Percentiles rank a stretch among this genome's conserved stretches.
Conservation (phyloP, 83 land plant genomes). For the Picea mariana region DNA sequence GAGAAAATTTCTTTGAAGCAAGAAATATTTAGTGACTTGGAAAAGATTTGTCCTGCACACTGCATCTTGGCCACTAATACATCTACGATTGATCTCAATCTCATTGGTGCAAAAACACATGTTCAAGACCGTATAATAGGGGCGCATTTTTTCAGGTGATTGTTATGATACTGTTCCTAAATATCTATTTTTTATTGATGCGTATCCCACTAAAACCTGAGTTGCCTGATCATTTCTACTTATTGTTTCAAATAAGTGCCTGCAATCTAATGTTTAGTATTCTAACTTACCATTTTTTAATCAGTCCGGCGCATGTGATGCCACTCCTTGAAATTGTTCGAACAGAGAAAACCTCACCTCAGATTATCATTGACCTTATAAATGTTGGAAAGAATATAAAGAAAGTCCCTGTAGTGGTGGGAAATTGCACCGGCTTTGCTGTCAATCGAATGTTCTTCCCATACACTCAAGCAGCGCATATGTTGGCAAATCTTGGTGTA, state of each 20-base stretch:
- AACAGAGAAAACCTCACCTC: slow-evolving; percentile 81
- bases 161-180: neutral
- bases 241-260: neutral
- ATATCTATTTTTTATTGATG: neutral
- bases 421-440: slow-evolving; percentile 90
- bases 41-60: slow-evolving; percentile 69
- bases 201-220: neutral
- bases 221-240: neutral
- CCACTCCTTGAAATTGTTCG: slow-evolving; percentile 86
- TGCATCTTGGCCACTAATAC: slow-evolving; percentile 95
- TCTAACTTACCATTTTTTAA: neutral
- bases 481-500: slow-evolving; percentile 72
- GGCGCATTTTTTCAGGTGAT: slow-evolving; percentile 96
- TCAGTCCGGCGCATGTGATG: slow-evolving; percentile 95
- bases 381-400: slow-evolving; percentile 77
- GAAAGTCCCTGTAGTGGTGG: slow-evolving; percentile 90
- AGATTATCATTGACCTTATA: slow-evolving; percentile 84
- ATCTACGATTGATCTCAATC: slow-evolving; percentile 81
- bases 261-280: neutral
- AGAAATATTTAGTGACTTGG: slow-evolving; percentile 79
- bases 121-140: slow-evolving; percentile 89
- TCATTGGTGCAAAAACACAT: slow-evolving; percentile 77
- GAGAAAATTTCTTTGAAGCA: slow-evolving; percentile 86
- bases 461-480: slow-evolving; percentile 57
- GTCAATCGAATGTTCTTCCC: slow-evolving; percentile 87